These are phyloP conservation scores for Lepidium campestre DNA, from an alignment of 441 rosid species.

Conservation along the genomic window DNA sequence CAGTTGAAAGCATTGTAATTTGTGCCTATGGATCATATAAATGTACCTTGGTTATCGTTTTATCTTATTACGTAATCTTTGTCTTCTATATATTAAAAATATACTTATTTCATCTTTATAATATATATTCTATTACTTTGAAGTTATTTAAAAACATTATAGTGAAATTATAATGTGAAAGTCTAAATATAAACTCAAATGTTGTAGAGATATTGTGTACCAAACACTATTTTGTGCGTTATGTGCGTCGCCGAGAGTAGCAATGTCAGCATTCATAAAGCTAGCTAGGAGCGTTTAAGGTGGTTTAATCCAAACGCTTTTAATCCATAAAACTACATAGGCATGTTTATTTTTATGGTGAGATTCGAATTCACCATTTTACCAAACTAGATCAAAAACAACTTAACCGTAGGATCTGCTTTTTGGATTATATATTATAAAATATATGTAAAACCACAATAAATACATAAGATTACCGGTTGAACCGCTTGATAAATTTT, in stretches of 20 bases:
- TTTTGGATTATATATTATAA: too few relatives aligned
- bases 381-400: too few relatives aligned
- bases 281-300: too few relatives aligned
- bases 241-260: conserved; percentile 1
- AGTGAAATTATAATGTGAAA: not conserved
- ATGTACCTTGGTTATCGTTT: conserved; percentile 12
- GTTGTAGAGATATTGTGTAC: not conserved
- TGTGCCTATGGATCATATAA: conserved; percentile 27
- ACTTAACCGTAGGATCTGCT: too few relatives aligned
- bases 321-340: too few relatives aligned
- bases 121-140: not conserved
- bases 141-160: not conserved
- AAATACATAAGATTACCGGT: not conserved
- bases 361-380: too few relatives aligned
- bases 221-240: not conserved
- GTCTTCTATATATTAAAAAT: not conserved
- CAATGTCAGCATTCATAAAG: too few relatives aligned
- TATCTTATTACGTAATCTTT: conserved; percentile 16
- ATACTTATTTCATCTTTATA: not conserved
- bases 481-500: not conserved
- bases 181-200: not conserved
- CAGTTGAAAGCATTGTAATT: conserved; percentile 12
- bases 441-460: not conserved
- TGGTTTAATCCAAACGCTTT: too few relatives aligned
- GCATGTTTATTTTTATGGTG: too few relatives aligned